These are phyloP conservation scores for Cutaneotrichosporon cutaneum DNA, from an alignment of 1,284 basidiomycete genomes.

Conservation along the genomic window DNA sequence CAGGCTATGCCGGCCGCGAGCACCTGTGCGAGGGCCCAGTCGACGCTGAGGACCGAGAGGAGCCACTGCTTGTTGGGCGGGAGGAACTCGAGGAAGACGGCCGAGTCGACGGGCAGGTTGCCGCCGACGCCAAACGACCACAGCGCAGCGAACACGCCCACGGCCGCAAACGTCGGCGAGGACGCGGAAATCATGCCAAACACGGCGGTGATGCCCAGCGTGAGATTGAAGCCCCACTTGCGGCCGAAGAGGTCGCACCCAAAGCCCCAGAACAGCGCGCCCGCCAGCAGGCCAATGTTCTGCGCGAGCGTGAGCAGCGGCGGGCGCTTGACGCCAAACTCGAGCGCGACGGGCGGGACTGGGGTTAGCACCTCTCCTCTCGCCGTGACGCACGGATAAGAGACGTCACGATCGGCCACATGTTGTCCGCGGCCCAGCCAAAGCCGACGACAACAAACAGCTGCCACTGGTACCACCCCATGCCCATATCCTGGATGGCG, in stretches of 20 bases:
- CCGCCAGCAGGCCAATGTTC: slow-evolving; percentile 41
- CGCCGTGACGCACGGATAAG: slow-evolving; percentile 9
- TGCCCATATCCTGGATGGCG: slow-evolving; percentile 58
- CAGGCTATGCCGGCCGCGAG: slow-evolving; percentile 37
- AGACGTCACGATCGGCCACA: slow-evolving; percentile 44
- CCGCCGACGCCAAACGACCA: slow-evolving; percentile 64
- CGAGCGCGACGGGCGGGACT: slow-evolving; percentile 56
- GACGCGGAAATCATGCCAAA: slow-evolving; percentile 63
- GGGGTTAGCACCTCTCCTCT: slow-evolving; percentile 6
- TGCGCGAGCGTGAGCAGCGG: slow-evolving; percentile 37
- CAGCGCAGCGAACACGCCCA: slow-evolving; percentile 61
- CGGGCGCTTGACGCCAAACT: slow-evolving; percentile 50
- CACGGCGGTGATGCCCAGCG: slow-evolving; percentile 61
- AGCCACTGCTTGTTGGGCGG: slow-evolving; percentile 59
- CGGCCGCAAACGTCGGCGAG: slow-evolving; percentile 59
- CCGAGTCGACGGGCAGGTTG: slow-evolving; percentile 62
- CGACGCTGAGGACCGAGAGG: slow-evolving; percentile 63
- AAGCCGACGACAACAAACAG: slow-evolving; percentile 55
- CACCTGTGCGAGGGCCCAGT: slow-evolving; percentile 63
- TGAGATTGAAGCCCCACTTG: slow-evolving; percentile 63
- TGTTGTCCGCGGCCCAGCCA: slow-evolving; percentile 50
- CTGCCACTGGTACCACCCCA: slow-evolving; percentile 64
- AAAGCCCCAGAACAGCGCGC: slow-evolving; percentile 56
- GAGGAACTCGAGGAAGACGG: slow-evolving; percentile 62
- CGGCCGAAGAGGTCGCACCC: slow-evolving; percentile 56